Evolutionary conservation across 345 rosid species (phyloP).

Genomic region (Sapria himalayana): DNA sequence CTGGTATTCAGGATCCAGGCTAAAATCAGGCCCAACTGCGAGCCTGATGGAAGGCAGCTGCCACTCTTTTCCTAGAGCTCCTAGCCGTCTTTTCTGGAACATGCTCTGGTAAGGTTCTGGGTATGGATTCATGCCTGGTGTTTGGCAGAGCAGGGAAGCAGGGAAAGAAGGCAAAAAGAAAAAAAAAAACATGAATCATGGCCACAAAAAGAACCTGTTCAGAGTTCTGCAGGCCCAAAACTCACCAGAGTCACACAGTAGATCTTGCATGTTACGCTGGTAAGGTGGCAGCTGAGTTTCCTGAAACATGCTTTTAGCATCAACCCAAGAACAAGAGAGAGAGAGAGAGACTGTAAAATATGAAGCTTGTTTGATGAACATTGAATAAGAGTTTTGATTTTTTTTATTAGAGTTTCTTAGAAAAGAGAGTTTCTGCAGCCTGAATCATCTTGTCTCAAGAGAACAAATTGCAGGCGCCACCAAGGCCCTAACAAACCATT

Average conservation of each 20-base stretch:
- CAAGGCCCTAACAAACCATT: too few relatives aligned
- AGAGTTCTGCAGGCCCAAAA: too few relatives aligned
- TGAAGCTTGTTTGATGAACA: too few relatives aligned
- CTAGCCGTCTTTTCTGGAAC: slow-evolving; percentile 85
- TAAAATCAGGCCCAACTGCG: slow-evolving; percentile 76
- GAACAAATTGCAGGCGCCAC: too few relatives aligned
- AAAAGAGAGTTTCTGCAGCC: too few relatives aligned
- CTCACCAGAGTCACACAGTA: slow-evolving; percentile 94
- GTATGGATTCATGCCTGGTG: slow-evolving; percentile 77
- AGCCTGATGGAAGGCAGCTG: slow-evolving; percentile 53
- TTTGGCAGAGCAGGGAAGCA: slow-evolving; percentile 11
- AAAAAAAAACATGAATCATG: too few relatives aligned
- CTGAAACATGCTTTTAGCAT: slow-evolving; percentile 24
- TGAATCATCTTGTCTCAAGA: too few relatives aligned
- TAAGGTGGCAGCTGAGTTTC: slow-evolving; percentile 85
- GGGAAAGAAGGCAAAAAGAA: slow-evolving; percentile 8
- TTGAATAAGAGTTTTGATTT: too few relatives aligned
- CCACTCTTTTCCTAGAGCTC: slow-evolving; percentile 88
- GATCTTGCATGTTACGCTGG: slow-evolving; percentile 91
- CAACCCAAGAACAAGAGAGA: too few relatives aligned
- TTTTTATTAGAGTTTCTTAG: too few relatives aligned
- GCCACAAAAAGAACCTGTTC: too few relatives aligned
- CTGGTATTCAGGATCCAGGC: slow-evolving; percentile 61
- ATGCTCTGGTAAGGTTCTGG: slow-evolving; percentile 87
- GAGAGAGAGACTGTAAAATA: too few relatives aligned